Evolutionary conservation across 805 yeast species (phyloP), one percentile per base, ranked within the genome.

Genomic region (Ogataea dorogensis): DNA sequence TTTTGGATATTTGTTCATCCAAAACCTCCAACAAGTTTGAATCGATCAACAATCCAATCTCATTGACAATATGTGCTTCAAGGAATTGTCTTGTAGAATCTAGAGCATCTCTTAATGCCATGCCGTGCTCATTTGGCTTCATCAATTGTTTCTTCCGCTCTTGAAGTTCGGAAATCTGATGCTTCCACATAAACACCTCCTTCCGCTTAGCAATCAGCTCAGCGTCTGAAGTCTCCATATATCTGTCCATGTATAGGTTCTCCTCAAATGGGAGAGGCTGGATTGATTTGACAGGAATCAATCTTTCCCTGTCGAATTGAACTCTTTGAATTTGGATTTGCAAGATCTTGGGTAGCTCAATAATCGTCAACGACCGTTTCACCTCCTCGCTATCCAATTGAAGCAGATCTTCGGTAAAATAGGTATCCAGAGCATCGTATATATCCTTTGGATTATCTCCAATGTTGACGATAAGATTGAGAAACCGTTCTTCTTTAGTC

Each of bases 301-400:
- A 70, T 10, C 73, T 63, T 36, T 70, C 81, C 28, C 88, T 70
- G 54, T 93, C 96, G 58, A 81, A 93, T 56, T 86, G 86, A 1
- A 93, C 98, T 54, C 98, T 71, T 61, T 89, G 98, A 6, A 93
- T 85, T 56, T 93, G 98, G 31, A 93, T 76, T 57, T 93, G 98
- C 31, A 93, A 60, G 33, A 93, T 75, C 5, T 80, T 79, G 0
- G 98, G 98, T 14, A 87, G 63, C 38, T 77, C 71, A 7, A 76
- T 70, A 4, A 91, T 73, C 0, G 89, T 76, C 30, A 89, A 73
- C 0, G 84, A 73, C 55, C 94, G 76, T 47, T 79, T 77, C 5
- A 84, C 91, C 17, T 71, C 68, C 2, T 88, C 95, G 43, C 81
- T 83, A 25, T 78, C 86, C 48, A 86, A 63, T 1, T 69, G 72